Evolutionary conservation across 2,329 filamentous ascomycete species (phyloP).

Genomic region (Aspergillus novofumigatus): DNA sequence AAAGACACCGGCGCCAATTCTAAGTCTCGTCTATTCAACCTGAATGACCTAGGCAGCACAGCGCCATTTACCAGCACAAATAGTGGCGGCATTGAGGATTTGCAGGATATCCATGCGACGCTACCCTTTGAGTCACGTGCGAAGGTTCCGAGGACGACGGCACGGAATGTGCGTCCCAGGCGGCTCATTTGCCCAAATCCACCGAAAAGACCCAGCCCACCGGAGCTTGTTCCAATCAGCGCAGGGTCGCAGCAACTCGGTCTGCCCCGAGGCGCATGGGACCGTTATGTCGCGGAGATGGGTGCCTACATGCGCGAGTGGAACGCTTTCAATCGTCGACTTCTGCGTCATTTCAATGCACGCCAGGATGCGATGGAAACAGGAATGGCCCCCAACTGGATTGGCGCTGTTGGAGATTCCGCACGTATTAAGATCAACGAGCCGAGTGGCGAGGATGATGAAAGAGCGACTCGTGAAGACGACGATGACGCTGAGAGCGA

Average conservation of each 20-base stretch:
- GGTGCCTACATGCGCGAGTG: constrained; percentile 54
- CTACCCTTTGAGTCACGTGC: constrained; percentile 58
- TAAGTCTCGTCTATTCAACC: constrained; percentile 34
- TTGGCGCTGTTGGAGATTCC: constrained; percentile 50
- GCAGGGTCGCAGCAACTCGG: constrained; percentile 30
- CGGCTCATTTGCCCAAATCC: constrained; percentile 48
- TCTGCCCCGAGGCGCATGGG: constrained; percentile 47
- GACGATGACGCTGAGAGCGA: constrained; percentile 22
- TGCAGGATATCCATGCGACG: constrained; percentile 50
- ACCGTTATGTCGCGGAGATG: constrained; percentile 52
- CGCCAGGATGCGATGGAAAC: constrained; percentile 47
- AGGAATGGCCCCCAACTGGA: constrained; percentile 46
- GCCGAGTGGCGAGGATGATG: constrained; percentile 19
- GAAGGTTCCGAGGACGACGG: constrained; percentile 39
- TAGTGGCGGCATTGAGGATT: constrained; percentile 47
- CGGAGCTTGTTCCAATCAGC: constrained; percentile 17
- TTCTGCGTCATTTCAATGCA: constrained; percentile 54
- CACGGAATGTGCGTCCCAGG: constrained; percentile 33
- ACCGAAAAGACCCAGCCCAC: constrained; percentile 46
- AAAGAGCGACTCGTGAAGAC: constrained; percentile 11
- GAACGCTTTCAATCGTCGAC: constrained; percentile 51
- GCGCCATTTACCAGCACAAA: constrained; percentile 47
- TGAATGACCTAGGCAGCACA: constrained; percentile 49
- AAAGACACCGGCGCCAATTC: constrained; percentile 8
- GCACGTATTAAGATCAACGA: constrained; percentile 27